Percentiles rank a stretch among this genome's conserved stretches.
These are phyloP conservation scores for Clarireedia homoeocarpa DNA, from an alignment of 2,329 filamentous ascomycete species.

Conservation along the genomic window DNA sequence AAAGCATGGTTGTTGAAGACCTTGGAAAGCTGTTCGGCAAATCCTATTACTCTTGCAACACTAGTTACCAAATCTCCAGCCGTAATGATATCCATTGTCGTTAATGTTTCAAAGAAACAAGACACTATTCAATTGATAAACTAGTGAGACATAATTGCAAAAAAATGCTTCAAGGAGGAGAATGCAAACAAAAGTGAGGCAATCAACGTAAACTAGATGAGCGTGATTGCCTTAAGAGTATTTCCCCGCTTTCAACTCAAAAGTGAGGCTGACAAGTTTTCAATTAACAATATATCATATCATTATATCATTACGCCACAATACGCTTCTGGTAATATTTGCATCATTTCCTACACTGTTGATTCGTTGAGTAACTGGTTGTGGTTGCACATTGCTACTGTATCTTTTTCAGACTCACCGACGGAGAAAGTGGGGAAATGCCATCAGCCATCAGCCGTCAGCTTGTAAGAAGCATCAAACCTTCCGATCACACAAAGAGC, in stretches of 20 bases:
- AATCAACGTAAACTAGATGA: too few species aligned
- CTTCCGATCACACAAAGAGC: too few species aligned
- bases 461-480: too few species aligned
- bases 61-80: neutral
- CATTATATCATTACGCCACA: neutral
- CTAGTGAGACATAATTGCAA: neutral
- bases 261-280: conserved; percentile 1
- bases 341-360: neutral
- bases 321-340: neutral
- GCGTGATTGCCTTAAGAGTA: neutral
- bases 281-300: neutral
- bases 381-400: neutral
- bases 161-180: neutral
- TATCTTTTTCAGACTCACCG: conserved; percentile 3
- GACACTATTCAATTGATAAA: neutral
- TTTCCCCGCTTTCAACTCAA: neutral
- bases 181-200: too few species aligned
- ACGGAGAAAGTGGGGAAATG: neutral
- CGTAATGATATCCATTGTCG: conserved; percentile 12
- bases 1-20: conserved; percentile 18
- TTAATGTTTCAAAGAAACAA: neutral
- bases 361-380: neutral
- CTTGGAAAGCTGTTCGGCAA: conserved; percentile 14
- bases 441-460: neutral
- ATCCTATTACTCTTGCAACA: conserved; percentile 11